These are phyloP conservation scores for Astragalus membranaceus DNA, from an alignment of 306 rosid species.

Conservation along the genomic window DNA sequence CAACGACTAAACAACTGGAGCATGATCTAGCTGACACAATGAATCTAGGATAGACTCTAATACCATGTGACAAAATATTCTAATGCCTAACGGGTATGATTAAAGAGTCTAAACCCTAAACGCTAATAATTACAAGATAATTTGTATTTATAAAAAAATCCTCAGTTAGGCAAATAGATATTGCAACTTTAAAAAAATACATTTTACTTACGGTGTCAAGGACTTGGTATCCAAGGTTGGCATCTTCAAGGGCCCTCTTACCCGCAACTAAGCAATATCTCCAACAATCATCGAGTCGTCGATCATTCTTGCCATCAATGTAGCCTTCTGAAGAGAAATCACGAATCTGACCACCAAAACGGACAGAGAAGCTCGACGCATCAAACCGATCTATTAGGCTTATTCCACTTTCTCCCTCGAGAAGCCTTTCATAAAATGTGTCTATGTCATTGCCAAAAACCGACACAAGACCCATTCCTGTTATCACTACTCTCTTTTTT, in stretches of 20 bases:
- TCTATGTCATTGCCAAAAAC: slow-evolving; percentile 46
- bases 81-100: no score
- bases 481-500: slow-evolving; percentile 46
- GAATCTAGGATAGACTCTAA: no score
- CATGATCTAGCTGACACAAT: no score
- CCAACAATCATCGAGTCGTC: slow-evolving; percentile 49
- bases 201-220: background rate
- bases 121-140: no score
- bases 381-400: slow-evolving; percentile 43
- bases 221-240: slow-evolving; percentile 37
- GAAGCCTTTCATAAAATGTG: slow-evolving; percentile 36
- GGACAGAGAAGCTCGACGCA: slow-evolving; percentile 39
- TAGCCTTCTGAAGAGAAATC: slow-evolving; percentile 39
- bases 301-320: slow-evolving; percentile 48
- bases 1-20: no score
- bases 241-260: slow-evolving; percentile 50
- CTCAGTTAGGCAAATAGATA: background rate
- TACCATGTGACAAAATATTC: no score
- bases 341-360: slow-evolving; percentile 37
- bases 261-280: slow-evolving; percentile 47
- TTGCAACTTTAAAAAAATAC: background rate
- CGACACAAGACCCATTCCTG: slow-evolving; percentile 52
- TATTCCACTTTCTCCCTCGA: slow-evolving; percentile 53
- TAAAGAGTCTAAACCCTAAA: no score
- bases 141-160: background rate